phyloP scores from a whole-genome alignment of 352 stramenopile genomes.

The Phytophthora nicotianae region DNA sequence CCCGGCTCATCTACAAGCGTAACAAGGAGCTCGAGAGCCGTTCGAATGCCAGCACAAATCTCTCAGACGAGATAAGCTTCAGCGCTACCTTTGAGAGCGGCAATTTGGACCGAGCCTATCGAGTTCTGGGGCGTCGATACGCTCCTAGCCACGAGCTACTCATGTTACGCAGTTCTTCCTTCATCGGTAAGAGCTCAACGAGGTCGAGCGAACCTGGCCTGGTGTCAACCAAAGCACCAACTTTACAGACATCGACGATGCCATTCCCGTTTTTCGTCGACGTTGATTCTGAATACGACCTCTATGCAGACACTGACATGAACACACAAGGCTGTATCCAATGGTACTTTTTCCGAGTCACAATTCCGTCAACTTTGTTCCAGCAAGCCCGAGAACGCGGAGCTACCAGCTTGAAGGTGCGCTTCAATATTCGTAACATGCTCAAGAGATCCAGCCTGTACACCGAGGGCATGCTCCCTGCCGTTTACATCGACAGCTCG shows the following conservation, averaged over 20 bases:
- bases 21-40: conserved; percentile 45
- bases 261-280: conserved; percentile 68
- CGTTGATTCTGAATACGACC: conserved; percentile 70
- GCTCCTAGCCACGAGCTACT: conserved; percentile 48
- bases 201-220: conserved; percentile 5
- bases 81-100: conserved; percentile 76
- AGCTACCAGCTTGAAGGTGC: conserved; percentile 40
- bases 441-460: conserved; percentile 87
- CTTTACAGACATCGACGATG: conserved; percentile 11
- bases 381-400: conserved; percentile 24
- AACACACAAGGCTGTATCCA: conserved; percentile 84
- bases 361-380: conserved; percentile 22
- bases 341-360: conserved; percentile 89
- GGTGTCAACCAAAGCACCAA: conserved; percentile 8
- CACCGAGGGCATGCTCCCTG: conserved; percentile 88
- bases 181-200: neutral
- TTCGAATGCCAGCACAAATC: conserved; percentile 4
- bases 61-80: conserved; percentile 55
- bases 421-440: conserved; percentile 91
- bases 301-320: conserved; percentile 75
- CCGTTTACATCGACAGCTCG: conserved; percentile 55
- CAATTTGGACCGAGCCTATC: conserved; percentile 76
- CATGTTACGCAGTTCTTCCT: conserved; percentile 9
- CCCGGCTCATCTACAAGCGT: conserved; percentile 69
- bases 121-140: conserved; percentile 62